Evolutionary conservation across 352 stramenopile species (phyloP).

Genomic region (Halophytophthora polymorphica): DNA sequence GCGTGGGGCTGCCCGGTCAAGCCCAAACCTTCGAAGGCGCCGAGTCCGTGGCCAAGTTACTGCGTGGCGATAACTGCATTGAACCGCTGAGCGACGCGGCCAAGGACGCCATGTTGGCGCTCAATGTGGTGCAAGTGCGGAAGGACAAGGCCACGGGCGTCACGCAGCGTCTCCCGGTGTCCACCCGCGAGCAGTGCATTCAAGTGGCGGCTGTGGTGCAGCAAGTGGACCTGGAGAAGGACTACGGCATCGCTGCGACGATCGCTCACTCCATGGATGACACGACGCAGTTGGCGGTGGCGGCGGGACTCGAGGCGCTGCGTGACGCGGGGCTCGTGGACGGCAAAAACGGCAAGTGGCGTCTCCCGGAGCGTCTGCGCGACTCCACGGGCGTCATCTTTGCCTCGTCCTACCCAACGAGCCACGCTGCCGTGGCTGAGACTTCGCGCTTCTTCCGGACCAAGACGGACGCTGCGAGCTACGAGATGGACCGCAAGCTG

Average conservation of each 20-base stretch:
- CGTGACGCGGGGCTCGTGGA: constrained; percentile 88
- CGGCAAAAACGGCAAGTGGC: constrained; percentile 62
- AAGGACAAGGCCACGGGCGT: constrained; percentile 45
- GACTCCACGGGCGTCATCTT: constrained; percentile 94
- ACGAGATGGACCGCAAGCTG: constrained; percentile 97
- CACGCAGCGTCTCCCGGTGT: constrained; percentile 44
- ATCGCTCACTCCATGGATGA: constrained; percentile 95
- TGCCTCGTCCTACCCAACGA: constrained; percentile 93
- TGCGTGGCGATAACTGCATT: constrained; percentile 92
- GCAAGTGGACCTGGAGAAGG: constrained; percentile 57
- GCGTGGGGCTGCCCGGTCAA: constrained; percentile 86
- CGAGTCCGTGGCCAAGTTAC: constrained; percentile 84
- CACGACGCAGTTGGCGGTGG: constrained; percentile 92
- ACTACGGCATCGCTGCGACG: constrained; percentile 86
- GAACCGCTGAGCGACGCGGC: constrained; percentile 54
- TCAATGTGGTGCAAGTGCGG: constrained; percentile 90
- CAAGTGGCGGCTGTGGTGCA: constrained; percentile 89
- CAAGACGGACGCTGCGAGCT: constrained; percentile 27
- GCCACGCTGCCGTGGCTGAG: constrained; percentile 92
- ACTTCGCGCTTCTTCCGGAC: constrained; percentile 72
- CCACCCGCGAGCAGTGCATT: constrained; percentile 56
- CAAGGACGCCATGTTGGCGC: constrained; percentile 88
- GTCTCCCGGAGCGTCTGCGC: constrained; percentile 80
- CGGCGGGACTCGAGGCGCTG: constrained; percentile 93
- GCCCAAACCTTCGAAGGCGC: constrained; percentile 59